A percentile compares a stretch with the other conserved stretches of the same genome.
phyloP scores from a whole-genome alignment of 73 alveolate genomes.

The Stentor roeselii region DNA sequence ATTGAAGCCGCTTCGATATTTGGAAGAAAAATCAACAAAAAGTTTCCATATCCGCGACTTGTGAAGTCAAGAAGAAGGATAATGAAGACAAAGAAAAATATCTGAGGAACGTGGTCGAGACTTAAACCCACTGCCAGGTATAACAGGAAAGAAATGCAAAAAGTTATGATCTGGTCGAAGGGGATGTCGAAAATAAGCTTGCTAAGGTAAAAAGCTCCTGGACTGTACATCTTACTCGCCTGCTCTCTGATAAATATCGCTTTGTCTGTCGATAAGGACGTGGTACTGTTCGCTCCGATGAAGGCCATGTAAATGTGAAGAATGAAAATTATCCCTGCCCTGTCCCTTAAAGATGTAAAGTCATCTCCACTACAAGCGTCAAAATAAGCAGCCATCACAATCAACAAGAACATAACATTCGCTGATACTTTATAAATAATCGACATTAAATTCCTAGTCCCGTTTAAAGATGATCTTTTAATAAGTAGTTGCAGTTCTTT shows the following conservation, averaged over 20 bases:
- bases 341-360: neutral
- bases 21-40: neutral
- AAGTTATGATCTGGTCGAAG: neutral
- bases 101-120: neutral
- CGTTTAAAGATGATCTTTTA: neutral
- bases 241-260: conserved; percentile 19
- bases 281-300: neutral
- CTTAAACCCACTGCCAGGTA: conserved; percentile 10
- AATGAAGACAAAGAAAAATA: conserved; percentile 12
- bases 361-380: neutral
- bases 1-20: conserved; percentile 25
- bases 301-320: neutral
- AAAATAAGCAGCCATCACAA: neutral
- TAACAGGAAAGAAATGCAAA: neutral
- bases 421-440: neutral
- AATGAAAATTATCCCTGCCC: conserved; percentile 27
- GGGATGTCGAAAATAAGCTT: neutral
- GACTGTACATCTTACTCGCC: neutral
- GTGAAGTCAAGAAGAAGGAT: neutral
- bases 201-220: conserved; percentile 1
- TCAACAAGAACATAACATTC: neutral
- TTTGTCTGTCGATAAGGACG: neutral
- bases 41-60: conserved; percentile 13
- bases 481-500: neutral
- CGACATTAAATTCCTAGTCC: neutral